A percentile compares a stretch with the other conserved stretches of the same genome.
These are phyloP conservation scores for Neobulgaria alba DNA, from an alignment of 2,329 filamentous ascomycete genomes.

Conservation along the genomic window DNA sequence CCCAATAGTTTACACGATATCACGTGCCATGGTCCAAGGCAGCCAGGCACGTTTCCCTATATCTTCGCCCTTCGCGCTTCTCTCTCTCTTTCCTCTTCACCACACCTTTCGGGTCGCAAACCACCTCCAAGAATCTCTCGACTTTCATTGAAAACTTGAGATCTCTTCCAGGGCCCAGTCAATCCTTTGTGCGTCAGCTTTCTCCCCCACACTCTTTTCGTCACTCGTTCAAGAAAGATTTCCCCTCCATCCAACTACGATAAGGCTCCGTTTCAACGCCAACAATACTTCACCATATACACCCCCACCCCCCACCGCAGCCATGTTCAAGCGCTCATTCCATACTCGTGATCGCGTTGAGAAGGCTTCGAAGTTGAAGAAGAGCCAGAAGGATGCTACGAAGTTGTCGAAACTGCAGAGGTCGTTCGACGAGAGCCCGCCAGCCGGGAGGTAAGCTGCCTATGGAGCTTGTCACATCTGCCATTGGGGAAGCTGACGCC, in stretches of 20 bases:
- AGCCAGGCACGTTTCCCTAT: background rate
- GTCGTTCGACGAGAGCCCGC: conserved; percentile 56
- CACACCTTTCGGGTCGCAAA: conserved; percentile 3
- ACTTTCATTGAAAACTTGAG: conserved; percentile 30
- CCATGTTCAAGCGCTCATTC: conserved; percentile 92
- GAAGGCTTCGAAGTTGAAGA: conserved; percentile 80
- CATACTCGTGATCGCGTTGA: conserved; percentile 76
- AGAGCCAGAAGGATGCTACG: conserved; percentile 65
- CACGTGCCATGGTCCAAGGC: background rate
- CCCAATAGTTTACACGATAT: background rate
- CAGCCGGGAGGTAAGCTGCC: conserved; percentile 37
- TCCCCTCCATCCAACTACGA: conserved; percentile 18
- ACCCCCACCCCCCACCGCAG: conserved; percentile 26
- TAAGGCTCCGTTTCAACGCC: conserved; percentile 12
- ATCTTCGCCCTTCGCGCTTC: background rate
- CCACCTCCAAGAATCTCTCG: conserved; percentile 25
- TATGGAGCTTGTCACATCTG: conserved; percentile 8
- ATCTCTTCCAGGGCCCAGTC: conserved; percentile 31
- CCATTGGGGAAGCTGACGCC: conserved; percentile 12
- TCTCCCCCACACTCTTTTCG: conserved; percentile 27
- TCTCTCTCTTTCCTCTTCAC: conserved; percentile 1
- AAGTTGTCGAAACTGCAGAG: conserved; percentile 81
- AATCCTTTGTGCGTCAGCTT: conserved; percentile 31
- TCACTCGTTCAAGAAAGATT: conserved; percentile 26
- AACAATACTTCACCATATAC: conserved; percentile 7